phyloP scores from a whole-genome alignment of 2,329 filamentous ascomycete species.

The Fusarium compactum region DNA sequence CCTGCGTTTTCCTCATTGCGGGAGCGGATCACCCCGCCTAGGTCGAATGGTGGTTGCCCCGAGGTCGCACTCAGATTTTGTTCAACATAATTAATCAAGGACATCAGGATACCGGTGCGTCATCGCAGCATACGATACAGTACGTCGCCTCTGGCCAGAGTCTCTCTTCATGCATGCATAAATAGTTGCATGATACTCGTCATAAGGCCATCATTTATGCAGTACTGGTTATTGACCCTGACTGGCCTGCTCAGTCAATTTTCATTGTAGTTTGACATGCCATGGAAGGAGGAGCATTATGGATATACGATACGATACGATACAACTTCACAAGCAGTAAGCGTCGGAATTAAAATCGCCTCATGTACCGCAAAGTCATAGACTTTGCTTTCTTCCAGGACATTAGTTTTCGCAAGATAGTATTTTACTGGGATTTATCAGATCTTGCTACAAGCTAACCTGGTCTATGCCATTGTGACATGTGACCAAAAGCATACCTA shows the following conservation, averaged over 20 bases:
- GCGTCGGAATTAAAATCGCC: neutral
- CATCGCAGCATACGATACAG: conserved; percentile 12
- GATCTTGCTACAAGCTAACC: conserved; percentile 20
- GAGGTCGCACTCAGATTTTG: conserved; percentile 32
- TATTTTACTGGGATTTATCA: conserved; percentile 23
- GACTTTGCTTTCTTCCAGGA: neutral
- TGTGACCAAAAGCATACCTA: conserved; percentile 12
- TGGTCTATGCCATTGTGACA: conserved; percentile 22
- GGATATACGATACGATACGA: conserved; percentile 1
- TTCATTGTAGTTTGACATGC: neutral
- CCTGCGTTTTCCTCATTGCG: conserved; percentile 5
- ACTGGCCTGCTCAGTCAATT: conserved; percentile 1
- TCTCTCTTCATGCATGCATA: conserved; percentile 15
- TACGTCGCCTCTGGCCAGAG: conserved; percentile 2
- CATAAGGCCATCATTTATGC: conserved; percentile 17
- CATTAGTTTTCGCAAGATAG: conserved; percentile 3
- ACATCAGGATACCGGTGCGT: conserved; percentile 17
- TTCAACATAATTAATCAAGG: conserved; percentile 14
- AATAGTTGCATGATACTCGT: conserved; percentile 17
- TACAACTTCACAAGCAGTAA: neutral
- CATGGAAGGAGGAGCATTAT: conserved; percentile 13
- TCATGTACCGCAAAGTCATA: neutral
- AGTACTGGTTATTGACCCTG: neutral
- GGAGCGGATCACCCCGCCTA: conserved; percentile 25
- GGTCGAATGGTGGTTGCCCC: conserved; percentile 32